phyloP scores from a whole-genome alignment of 768 basidiomycete species.

The Heimioporus sp. region DNA sequence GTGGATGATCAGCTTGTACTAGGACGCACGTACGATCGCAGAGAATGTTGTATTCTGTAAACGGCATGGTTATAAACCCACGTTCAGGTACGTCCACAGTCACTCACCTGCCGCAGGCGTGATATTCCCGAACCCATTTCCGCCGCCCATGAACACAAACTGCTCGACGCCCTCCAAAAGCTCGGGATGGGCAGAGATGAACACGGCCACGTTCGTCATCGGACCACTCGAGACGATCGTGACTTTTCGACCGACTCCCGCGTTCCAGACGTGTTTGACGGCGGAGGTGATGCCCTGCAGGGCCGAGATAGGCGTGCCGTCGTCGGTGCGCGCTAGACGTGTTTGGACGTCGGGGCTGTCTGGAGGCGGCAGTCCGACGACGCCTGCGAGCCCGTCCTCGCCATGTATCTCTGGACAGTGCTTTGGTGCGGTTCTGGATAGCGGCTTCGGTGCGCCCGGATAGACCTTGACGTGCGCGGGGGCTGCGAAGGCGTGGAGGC shows the following conservation, averaged over 20 bases:
- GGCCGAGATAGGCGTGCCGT: constrained; percentile 49
- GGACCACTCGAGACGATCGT: constrained; percentile 77
- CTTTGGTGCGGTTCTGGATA: constrained; percentile 52
- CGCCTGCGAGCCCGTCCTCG: constrained; percentile 77
- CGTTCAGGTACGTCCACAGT: neutral
- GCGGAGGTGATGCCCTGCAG: constrained; percentile 66
- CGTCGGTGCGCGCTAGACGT: constrained; percentile 43
- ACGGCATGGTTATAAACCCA: too few relatives aligned
- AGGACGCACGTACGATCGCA: constrained; percentile 68
- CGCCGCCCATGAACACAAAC: constrained; percentile 85
- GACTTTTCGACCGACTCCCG: constrained; percentile 57
- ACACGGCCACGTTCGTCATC: constrained; percentile 79
- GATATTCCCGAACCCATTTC: constrained; percentile 78
- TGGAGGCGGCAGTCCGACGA: constrained; percentile 64
- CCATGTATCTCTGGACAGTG: constrained; percentile 84
- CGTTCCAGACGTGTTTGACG: constrained; percentile 54
- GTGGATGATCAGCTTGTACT: neutral
- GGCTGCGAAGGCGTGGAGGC: constrained; percentile 73
- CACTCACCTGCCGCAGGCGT: constrained; percentile 66
- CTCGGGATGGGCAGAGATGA: constrained; percentile 57
- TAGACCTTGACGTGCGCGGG: constrained; percentile 56
- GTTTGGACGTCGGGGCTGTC: constrained; percentile 48
- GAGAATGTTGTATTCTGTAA: constrained; percentile 72
- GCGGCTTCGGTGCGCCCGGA: constrained; percentile 67
- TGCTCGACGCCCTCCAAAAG: constrained; percentile 47